Evolutionary conservation across 2,329 filamentous ascomycete species (phyloP).

Genomic region (Teratosphaeriaceae sp.): DNA sequence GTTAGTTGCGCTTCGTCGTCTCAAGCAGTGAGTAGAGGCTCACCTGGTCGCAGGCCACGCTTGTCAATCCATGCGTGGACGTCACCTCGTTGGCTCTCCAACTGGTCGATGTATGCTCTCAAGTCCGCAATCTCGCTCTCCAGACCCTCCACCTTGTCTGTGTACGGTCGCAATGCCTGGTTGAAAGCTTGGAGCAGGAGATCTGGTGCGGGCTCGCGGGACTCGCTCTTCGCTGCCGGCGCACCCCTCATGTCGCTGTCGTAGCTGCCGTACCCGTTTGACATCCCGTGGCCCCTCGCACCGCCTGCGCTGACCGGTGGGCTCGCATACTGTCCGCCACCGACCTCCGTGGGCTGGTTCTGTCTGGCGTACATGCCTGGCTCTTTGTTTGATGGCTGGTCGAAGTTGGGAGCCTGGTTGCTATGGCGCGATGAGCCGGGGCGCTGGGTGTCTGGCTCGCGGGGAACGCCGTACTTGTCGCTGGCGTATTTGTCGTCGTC

Average conservation of each 20-base stretch:
- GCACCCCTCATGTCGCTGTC: constrained; percentile 11
- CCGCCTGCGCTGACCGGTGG: constrained; percentile 15
- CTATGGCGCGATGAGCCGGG: constrained; percentile 29
- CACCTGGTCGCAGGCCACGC: constrained; percentile 47
- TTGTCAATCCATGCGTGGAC: constrained; percentile 52
- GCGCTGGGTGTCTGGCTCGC: constrained; percentile 19
- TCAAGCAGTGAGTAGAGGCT: constrained; percentile 11
- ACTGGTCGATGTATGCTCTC: constrained; percentile 43
- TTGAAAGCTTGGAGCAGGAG: constrained; percentile 48
- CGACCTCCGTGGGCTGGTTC: constrained; percentile 34
- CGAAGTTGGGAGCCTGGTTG: constrained; percentile 19
- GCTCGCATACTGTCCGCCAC: constrained; percentile 12
- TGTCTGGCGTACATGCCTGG: constrained; percentile 41
- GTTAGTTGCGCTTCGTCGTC: constrained; percentile 1
- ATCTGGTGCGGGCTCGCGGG: constrained; percentile 41
- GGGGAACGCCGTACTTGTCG: constrained; percentile 28
- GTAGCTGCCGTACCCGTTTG: constrained; percentile 21
- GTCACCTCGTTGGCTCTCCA: constrained; percentile 46
- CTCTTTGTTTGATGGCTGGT: constrained; percentile 18
- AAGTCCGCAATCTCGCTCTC: constrained; percentile 46
- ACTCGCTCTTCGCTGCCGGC: constrained; percentile 3
- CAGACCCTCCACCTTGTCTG: constrained; percentile 47
- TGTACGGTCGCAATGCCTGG: constrained; percentile 45
- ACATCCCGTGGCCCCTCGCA: constrained; percentile 8
- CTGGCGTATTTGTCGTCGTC: constrained; percentile 37